Base-by-base conservation (phyloP, 2,329 filamentous ascomycete genomes). In the Colletotrichum scovillei region DNA sequence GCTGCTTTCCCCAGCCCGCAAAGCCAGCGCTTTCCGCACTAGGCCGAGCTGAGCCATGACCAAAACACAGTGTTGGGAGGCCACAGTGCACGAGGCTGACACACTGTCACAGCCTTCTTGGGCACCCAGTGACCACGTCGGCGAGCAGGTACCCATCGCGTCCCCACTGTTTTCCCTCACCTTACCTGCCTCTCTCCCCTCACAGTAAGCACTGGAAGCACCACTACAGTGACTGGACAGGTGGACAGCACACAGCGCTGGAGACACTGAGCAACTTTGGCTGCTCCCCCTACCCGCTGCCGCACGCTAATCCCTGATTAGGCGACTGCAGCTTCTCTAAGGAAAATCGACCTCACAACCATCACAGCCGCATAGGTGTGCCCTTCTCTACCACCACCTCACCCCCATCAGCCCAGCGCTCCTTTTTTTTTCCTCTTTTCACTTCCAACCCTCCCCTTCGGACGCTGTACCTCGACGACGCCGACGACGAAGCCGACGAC, bases 221-320 rank as follows among this genome's bases (percentile, higher is more conserved):
- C 24, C 24, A 24, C 24, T 24, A 32, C 30, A 32, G 32, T 32
- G 35, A 38, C 35, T 38, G 35, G 35, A 38, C 35, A 42, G 35
- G 30, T 55, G 62, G 49, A 55, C 62, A 53, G 26, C 32, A 35
- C 32, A 52, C 62, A 63, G 62, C 26, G 55, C 52, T 65, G 63
- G 28, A 56, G 28, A 56, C 62, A 63, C 26, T 32, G 26, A 63
- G 62, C 9, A 64, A 53, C 53, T 52, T 49, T 59, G 30, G 59
- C 59, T 69, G 59, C 59, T 60, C 66, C 73, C 68, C 64, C 32
- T 35, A 9, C 32, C 32, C 3, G 32, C 32, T 73, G 74, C 63
- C 64, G 67, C n/a, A 70, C 81, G 78, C 82, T 83, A 82, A 74
- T 74, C 82, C 81, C 58, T 78, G 80, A 79, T 64, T 75, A 80